Percentiles rank a stretch among this genome's conserved stretches.
Conservation (phyloP, 495 filamentous ascomycete genomes). For the Ascobolus immersus region DNA sequence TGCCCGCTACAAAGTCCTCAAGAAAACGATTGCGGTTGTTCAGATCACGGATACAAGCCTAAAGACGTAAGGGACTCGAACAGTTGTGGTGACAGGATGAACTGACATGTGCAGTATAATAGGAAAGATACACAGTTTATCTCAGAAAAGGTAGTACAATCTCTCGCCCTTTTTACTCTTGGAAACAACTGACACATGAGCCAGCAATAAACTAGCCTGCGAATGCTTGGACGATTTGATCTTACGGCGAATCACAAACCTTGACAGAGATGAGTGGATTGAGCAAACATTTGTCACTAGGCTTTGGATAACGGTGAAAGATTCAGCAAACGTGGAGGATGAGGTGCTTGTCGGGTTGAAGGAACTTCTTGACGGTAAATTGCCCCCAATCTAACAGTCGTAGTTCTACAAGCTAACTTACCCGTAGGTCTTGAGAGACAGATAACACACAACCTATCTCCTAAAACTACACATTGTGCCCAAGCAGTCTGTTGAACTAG, state of each 20-base stretch:
- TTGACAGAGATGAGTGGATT: constrained; percentile 27
- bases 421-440: constrained; percentile 14
- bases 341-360: constrained; percentile 10
- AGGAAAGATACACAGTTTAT: no score
- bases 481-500: no score
- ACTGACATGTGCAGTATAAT: no score
- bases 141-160: no score
- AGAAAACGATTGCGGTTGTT: constrained; percentile 43
- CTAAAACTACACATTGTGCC: constrained; percentile 38
- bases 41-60: constrained; percentile 25
- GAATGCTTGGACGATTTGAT: constrained; percentile 36
- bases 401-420: no score
- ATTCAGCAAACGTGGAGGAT: constrained; percentile 11
- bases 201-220: constrained; percentile 26
- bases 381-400: no score
- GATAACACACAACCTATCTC: constrained; percentile 22
- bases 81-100: no score
- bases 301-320: constrained; percentile 29
- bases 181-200: no score
- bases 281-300: constrained; percentile 37
- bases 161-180: no score
- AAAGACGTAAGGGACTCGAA: no score
- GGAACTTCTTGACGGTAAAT: constrained; percentile 18
- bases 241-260: constrained; percentile 18
- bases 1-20: constrained; percentile 42